Conservation (phyloP, 371 early-diverging fungal species). For the Haplosporangium sp. region DNA sequence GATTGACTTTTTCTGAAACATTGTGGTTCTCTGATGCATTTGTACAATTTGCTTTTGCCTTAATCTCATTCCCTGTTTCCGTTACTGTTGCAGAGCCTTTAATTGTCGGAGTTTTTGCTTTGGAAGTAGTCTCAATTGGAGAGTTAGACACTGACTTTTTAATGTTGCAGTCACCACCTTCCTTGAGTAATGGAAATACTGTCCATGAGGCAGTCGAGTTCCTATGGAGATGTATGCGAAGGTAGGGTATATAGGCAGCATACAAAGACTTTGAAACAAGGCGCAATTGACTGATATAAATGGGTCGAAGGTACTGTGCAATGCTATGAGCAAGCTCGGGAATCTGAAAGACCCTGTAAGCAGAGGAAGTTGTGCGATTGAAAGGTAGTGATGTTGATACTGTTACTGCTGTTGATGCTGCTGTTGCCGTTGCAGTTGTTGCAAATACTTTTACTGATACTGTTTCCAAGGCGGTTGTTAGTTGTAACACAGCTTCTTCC, state of each 20-base stretch:
- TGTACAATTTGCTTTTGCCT: not conserved
- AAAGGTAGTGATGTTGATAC: not conserved
- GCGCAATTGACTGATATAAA: conserved; percentile 36
- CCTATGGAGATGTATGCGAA: conserved; percentile 38
- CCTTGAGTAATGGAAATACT: conserved; percentile 20
- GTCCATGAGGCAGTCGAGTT: conserved; percentile 43
- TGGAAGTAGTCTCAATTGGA: not conserved
- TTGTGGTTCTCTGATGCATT: not conserved
- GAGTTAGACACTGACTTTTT: not conserved
- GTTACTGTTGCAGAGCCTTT: not conserved
- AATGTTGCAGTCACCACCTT: not conserved
- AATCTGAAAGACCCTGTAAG: conserved; percentile 37
- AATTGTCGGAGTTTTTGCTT: not conserved
- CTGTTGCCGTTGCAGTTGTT: not conserved
- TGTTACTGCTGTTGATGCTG: not conserved
- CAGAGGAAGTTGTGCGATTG: conserved; percentile 1
- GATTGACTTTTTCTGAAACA: not conserved
- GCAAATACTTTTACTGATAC: not conserved
- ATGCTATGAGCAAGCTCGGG: conserved; percentile 40
- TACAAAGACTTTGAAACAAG: conserved; percentile 34
- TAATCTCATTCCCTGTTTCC: not conserved
- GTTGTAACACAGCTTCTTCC: not conserved
- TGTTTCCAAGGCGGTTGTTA: not conserved
- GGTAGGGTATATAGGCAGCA: conserved; percentile 25
- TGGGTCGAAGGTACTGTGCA: conserved; percentile 29